phyloP scores from a whole-genome alignment of 2,329 filamentous ascomycete genomes.

The Periconia sp. region DNA sequence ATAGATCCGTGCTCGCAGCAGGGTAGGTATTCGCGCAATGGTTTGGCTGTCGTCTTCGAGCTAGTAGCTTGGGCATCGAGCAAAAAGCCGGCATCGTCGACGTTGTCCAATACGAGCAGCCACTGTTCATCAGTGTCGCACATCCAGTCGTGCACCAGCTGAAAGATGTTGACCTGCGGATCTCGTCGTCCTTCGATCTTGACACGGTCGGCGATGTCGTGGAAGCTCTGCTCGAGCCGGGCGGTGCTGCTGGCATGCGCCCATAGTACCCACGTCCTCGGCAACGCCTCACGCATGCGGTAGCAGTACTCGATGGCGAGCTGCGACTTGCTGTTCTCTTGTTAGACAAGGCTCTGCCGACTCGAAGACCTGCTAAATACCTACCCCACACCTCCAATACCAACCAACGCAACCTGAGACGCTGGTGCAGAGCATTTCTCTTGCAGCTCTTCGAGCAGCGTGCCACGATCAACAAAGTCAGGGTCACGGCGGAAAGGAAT shows the following conservation, averaged over 20 bases:
- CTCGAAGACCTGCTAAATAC: neutral
- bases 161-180: constrained; percentile 12
- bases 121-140: constrained; percentile 7
- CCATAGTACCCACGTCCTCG: constrained; percentile 10
- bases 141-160: constrained; percentile 15
- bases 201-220: constrained; percentile 12
- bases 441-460: constrained; percentile 10
- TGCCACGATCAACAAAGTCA: constrained; percentile 25
- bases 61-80: neutral
- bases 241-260: constrained; percentile 11
- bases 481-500: constrained; percentile 23
- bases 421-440: constrained; percentile 11
- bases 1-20: constrained; percentile 4
- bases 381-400: constrained; percentile 28
- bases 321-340: constrained; percentile 6
- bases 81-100: constrained; percentile 12
- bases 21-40: constrained; percentile 4
- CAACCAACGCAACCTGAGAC: constrained; percentile 20
- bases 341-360: neutral
- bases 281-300: constrained; percentile 7
- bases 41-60: neutral
- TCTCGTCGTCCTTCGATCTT: constrained; percentile 7
- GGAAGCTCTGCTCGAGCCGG: constrained; percentile 14
- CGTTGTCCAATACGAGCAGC: constrained; percentile 19
- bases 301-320: no score